Base-by-base conservation (phyloP, 768 basidiomycete species). In the Tylopilus subfusipes region DNA sequence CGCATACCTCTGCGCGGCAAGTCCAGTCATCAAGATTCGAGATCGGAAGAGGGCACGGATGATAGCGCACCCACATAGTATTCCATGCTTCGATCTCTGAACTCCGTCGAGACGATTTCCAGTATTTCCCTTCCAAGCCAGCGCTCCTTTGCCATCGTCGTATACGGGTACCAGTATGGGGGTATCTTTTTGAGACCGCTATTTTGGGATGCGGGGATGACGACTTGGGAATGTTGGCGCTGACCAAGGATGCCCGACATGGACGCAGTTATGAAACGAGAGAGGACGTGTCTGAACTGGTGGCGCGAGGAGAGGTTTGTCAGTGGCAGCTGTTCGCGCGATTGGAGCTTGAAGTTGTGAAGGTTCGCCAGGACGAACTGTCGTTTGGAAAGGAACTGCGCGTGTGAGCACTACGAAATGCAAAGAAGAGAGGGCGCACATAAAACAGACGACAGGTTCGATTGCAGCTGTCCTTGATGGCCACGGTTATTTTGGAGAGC, bases 111-210 rank as follows among this genome's bases (percentile, higher is more conserved):
- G 16, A 98, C 87, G 36, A 97, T 86, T 70, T 98, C 94, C 22
- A 98, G 72, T 34, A 97, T 78, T 68, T 93, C 88, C 44, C 94
- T 77, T 31, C 88, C 86, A 34, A 92, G 76, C 93, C 94, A 97
- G 27, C 94, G 81, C 48, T 85, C 81, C 69, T 98, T 98, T 21
- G 93, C 92, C 84, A 88, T 94, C 0, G 93, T 96, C 10, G 85
- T 90, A 66, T 94, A 91, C 3, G 93, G 89, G 68, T 91, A 89
- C 91, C 93, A 97, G 67, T 96, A 96, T 0, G 94, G 89, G 39
- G 85, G 74, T 48, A 88, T 80, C 68, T 93, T 92, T 67, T 88
- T 87, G 55, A 97, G 75, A 12, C 84, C 85, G 36, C 65, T 65
- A 48, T 62, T 42, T 21, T 22, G 44, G 33, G 55, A 10, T 14